Base-by-base conservation (phyloP, 2,329 filamentous ascomycete genomes). In the Cladophialophora chaetospira region DNA sequence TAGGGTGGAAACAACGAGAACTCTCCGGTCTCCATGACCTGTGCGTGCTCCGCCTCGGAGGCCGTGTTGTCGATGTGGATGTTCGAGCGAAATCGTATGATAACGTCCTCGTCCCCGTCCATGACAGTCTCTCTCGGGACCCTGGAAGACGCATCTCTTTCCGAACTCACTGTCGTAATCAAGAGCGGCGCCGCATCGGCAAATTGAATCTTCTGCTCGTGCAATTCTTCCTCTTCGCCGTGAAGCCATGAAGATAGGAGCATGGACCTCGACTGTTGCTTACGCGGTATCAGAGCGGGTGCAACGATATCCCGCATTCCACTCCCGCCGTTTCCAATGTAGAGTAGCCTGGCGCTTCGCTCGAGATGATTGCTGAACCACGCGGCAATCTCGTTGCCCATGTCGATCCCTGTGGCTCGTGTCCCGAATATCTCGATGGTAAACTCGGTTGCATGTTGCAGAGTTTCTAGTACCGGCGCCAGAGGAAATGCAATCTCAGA, bases 181-280 rank as follows among this genome's bases (percentile, higher is more conserved):
- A 54, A 25, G 21, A 58, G 26, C 5, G 50, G 42, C 6, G 50
- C 49, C 40, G 55, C 50, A 36, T 58, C 55, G 5, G 38, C 43
- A 23, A 54, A 58, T 25, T 53, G 50, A 11, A 54, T 58, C 50
- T 54, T 52, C 36, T 58, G 55, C n/a, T 17, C 3, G 25, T 53
- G 49, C 15, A 47, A n/a, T 19, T 53, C 48, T 17, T 53, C 48
- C 6, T 49, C 29, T 4, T 40, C 36, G 36, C 15, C 8, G 15
- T 38, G 29, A 2, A 2, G 29, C 44, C 10, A n/a, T 28, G 13
- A 48, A 4, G 48, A 45, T 11, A 57, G 19, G 17, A 49, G n/a
- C 13, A 29, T 31, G 4, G 21, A 26, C 31, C 31, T 29, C 5
- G 5, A 21, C 28, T 15, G 17, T 35, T 28, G 23, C 23, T 40